Evolutionary conservation across 2,329 filamentous ascomycete species (phyloP), one percentile per base, ranked within the genome.

Genomic region (Ophiognomonia clavigignenti-juglandacearum): DNA sequence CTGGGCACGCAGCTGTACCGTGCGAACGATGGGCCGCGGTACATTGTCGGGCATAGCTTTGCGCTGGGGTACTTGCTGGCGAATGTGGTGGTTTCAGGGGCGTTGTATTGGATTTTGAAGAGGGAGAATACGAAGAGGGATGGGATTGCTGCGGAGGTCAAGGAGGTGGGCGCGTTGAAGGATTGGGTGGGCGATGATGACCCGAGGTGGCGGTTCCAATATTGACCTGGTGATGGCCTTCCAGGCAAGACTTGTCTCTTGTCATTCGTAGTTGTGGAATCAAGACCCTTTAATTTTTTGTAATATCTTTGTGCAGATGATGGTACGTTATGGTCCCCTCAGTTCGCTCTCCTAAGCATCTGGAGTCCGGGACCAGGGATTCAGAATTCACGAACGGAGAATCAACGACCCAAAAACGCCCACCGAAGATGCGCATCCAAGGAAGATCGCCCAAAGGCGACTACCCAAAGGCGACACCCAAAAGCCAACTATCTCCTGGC

Each of bases 1-100:
- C 55, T 88, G 20, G 84, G 83, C 0, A 88, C 83, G 1, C 83
- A 88, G 62, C 60, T 88, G 2, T 88, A 88, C 60, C 71, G 83
- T 2, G 68, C 73, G 0, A 67, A 72, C 2, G 78, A 80, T 23
- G 77, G 73, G 0, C 85, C 84, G 2, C 67, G 80, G 26, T 88
- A 79, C 56, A 70, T 82, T 40, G 67, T 87, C 0, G 85, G 85
- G 0, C 84, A 88, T 60, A 75, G 76, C 0, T 77, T 87, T 55
- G 82, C 83, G 0, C 58, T 88, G 36, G 82, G 70, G 0, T 88
- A 88, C 58, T 63, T 87, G 3, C 57, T 75, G 1, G 74, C 69
- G 0, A 86, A 86, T 49, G 64, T 80, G 1, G 50, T 71, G 0
- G 75, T 85, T 0, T 77, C 78, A 0, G 57, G 61, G 0, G 54